Conservation (phyloP, 306 rosid species). For the Gleditsia sinensis region DNA sequence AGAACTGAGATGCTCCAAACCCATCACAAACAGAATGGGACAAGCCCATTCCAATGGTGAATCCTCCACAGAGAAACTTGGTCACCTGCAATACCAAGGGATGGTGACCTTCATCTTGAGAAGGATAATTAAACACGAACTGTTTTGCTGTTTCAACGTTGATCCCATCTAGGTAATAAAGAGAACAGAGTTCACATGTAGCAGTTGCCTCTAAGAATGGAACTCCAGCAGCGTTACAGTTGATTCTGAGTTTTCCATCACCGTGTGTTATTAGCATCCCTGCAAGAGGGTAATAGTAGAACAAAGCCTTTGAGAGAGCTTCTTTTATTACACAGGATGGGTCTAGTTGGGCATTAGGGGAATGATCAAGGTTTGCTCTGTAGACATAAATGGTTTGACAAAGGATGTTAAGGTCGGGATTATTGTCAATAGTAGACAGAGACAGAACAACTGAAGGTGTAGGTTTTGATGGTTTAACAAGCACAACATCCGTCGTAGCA, state of each 20-base stretch:
- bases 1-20: conserved; percentile 50
- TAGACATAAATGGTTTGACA: conserved; percentile 42
- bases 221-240: conserved; percentile 54
- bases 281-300: conserved; percentile 54
- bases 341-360: conserved; percentile 30
- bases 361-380: conserved; percentile 27
- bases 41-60: conserved; percentile 54
- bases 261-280: conserved; percentile 37
- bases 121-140: conserved; percentile 40
- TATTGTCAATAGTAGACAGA: conserved; percentile 46
- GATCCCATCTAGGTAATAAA: conserved; percentile 48
- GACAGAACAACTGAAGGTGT: conserved; percentile 42
- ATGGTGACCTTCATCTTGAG: conserved; percentile 36
- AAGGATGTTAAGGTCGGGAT: conserved; percentile 29
- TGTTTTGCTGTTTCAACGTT: conserved; percentile 39
- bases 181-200: conserved; percentile 48
- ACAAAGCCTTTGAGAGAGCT: conserved; percentile 49
- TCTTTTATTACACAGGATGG: conserved; percentile 42
- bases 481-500: conserved; percentile 32
- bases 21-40: conserved; percentile 61
- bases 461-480: conserved; percentile 45
- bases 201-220: conserved; percentile 53
- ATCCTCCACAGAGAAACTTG: conserved; percentile 56
- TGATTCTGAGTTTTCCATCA: conserved; percentile 47
- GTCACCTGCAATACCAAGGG: conserved; percentile 51